phyloP scores from a whole-genome alignment of 2,329 filamentous ascomycete genomes.

The Aspergillus sp. region DNA sequence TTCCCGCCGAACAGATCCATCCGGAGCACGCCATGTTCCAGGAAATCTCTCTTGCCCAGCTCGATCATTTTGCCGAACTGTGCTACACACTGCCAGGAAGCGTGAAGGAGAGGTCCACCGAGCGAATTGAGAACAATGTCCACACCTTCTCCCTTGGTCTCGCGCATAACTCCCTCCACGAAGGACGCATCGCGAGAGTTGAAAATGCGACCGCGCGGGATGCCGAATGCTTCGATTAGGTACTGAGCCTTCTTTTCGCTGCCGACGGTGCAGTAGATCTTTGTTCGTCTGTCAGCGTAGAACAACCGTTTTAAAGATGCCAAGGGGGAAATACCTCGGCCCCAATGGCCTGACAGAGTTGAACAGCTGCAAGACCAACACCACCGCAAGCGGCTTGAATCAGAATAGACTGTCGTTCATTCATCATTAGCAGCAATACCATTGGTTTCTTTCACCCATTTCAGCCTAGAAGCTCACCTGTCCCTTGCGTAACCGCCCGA shows the following conservation, averaged over 20 bases:
- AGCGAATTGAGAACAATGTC: conserved; percentile 27
- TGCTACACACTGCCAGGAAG: conserved; percentile 29
- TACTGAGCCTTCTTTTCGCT: conserved; percentile 17
- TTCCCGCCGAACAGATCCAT: conserved; percentile 14
- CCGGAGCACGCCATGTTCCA: conserved; percentile 12
- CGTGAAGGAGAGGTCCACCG: conserved; percentile 21
- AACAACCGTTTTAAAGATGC: neutral
- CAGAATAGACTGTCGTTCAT: conserved; percentile 24
- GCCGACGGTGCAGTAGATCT: conserved; percentile 19
- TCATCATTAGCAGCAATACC: too few species aligned
- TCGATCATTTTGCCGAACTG: conserved; percentile 25
- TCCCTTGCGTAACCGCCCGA: conserved; percentile 21
- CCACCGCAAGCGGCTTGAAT: conserved; percentile 24
- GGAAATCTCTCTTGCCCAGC: conserved; percentile 23
- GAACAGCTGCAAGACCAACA: conserved; percentile 22
- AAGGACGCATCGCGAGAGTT: conserved; percentile 18
- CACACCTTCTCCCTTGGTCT: conserved; percentile 16
- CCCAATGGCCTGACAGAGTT: conserved; percentile 18
- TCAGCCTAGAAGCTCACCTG: conserved; percentile 16
- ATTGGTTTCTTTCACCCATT: too few species aligned
- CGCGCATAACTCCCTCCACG: conserved; percentile 5
- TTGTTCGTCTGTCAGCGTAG: neutral
- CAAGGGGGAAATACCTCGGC: conserved; percentile 10
- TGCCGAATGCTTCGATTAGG: conserved; percentile 16
- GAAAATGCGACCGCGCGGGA: conserved; percentile 20